Conservation (phyloP, 352 stramenopile species). For the Globisporangium uncinulatum region DNA sequence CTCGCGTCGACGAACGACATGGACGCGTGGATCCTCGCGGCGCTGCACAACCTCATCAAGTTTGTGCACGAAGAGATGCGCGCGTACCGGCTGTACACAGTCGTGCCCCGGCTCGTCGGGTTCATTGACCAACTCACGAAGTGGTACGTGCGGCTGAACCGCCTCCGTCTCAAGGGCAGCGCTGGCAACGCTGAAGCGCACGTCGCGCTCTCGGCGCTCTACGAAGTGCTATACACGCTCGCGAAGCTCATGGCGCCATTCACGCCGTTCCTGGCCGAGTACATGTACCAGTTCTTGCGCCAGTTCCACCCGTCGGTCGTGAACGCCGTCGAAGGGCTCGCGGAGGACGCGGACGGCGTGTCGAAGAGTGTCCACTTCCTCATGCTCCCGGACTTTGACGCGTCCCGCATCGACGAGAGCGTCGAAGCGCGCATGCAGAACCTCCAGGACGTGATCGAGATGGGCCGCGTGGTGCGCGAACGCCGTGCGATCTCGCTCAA, state of each 20-base stretch:
- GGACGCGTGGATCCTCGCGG: constrained; percentile 99
- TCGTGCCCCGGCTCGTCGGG: constrained; percentile 95
- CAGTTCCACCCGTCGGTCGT: constrained; percentile 92
- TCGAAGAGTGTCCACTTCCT: constrained; percentile 96
- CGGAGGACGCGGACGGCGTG: constrained; percentile 86
- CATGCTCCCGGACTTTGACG: constrained; percentile 92
- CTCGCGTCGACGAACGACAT: constrained; percentile 95
- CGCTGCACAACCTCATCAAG: constrained; percentile 96
- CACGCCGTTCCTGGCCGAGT: constrained; percentile 99
- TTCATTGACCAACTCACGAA: constrained; percentile 99
- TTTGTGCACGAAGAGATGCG: constrained; percentile 98
- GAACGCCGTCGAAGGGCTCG: constrained; percentile 40
- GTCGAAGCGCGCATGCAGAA: constrained; percentile 94
- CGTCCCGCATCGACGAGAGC: constrained; percentile 88
- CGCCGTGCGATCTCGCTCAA: constrained; percentile 96
- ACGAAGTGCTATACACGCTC: constrained; percentile 96
- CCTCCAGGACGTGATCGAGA: constrained; percentile 96
- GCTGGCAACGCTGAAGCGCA: constrained; percentile 84
- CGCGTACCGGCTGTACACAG: constrained; percentile 99
- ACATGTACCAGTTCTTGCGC: constrained; percentile 98
- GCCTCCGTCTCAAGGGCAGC: constrained; percentile 95
- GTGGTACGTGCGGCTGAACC: constrained; percentile 99
- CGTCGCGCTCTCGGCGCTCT: constrained; percentile 92
- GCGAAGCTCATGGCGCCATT: constrained; percentile 98
- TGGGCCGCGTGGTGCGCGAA: constrained; percentile 95